Base-by-base conservation (phyloP, 352 stramenopile species). In the Globisporangium barbulae region DNA sequence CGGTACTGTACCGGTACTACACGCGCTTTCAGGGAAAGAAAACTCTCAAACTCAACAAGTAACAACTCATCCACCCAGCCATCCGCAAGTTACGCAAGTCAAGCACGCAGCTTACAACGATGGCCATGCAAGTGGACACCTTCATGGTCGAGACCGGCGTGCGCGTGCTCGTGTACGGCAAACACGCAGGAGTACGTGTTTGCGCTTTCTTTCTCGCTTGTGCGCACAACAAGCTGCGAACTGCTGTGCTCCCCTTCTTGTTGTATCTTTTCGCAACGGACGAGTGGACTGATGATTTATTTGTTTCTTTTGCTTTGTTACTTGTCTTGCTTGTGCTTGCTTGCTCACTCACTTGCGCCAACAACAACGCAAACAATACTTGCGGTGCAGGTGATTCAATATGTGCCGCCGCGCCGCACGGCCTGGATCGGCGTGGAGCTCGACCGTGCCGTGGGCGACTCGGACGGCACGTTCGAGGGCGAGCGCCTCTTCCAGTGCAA, bases 371-470 rank as follows among this genome's bases (percentile, higher is more conserved):
- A n/a, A n/a, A n/a, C n/a, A n/a, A n/a, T n/a, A n/a, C n/a, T n/a
- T 28, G 25, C 25, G 25, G 25, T 28, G 5, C 54, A 94, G 85
- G 70, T 78, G 37, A 76, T 95, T 52, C 81, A 78, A 21, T 86
- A 92, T 61, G 79, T 91, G 21, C 74, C 84, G 1, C 69, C 80
- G 30, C 70, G 74, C 12, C 80, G 73, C 47, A 83, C 72, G 1
- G 73, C 73, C 31, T 74, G 80, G 28, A 77, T 97, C 37, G 92
- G 92, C 44, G 77, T 98, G 10, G 89, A 98, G 64, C 79, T 98
- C 35, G 78, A 90, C 35, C 86, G 85, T 17, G 75, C 88, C 25
- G 67, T 73, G 12, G 92, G 92, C 19, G 81, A 96, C 63, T 83
- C 67, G 50, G 83, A 97, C 68, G 92, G 92, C 31, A 70, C 67